Conservation (phyloP, 2,329 filamentous ascomycete species). For the Penicillium paneum region DNA sequence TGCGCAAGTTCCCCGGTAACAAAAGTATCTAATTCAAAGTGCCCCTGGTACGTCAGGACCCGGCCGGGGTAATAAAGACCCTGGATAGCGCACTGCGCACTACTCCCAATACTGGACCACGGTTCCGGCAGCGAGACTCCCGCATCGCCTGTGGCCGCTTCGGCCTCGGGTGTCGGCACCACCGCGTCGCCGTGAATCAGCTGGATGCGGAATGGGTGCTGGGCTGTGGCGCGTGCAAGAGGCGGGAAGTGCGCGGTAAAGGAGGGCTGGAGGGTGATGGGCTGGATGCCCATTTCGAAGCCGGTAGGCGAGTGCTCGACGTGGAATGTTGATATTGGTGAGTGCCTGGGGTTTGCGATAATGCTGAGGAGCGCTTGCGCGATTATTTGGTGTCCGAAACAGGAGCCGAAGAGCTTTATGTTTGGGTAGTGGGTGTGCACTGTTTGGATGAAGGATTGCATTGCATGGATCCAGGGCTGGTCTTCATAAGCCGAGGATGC, state of each 20-base stretch:
- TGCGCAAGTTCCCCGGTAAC: slow-evolving; percentile 24
- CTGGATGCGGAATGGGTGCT: slow-evolving; percentile 28
- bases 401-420: slow-evolving; percentile 34
- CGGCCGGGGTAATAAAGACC: slow-evolving; percentile 29
- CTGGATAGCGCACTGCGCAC: slow-evolving; percentile 27
- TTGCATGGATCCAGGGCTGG: slow-evolving; percentile 24
- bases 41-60: slow-evolving; percentile 33
- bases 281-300: slow-evolving; percentile 31
- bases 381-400: slow-evolving; percentile 35
- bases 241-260: slow-evolving; percentile 18
- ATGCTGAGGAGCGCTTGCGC: slow-evolving; percentile 26
- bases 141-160: not conserved
- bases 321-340: slow-evolving; percentile 6
- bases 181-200: slow-evolving; percentile 36
- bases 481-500: slow-evolving; percentile 24
- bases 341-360: not conserved
- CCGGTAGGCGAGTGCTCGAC: slow-evolving; percentile 24
- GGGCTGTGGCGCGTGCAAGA: not conserved
- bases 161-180: slow-evolving; percentile 9
- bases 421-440: slow-evolving; percentile 25
- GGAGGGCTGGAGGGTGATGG: slow-evolving; percentile 21
- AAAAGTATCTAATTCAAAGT: slow-evolving; percentile 33
- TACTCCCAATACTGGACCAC: slow-evolving; percentile 32
- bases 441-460: slow-evolving; percentile 24
- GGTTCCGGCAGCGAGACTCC: slow-evolving; percentile 19